phyloP scores from a whole-genome alignment of 2,329 filamentous ascomycete species.

The Penicillium sp. region DNA sequence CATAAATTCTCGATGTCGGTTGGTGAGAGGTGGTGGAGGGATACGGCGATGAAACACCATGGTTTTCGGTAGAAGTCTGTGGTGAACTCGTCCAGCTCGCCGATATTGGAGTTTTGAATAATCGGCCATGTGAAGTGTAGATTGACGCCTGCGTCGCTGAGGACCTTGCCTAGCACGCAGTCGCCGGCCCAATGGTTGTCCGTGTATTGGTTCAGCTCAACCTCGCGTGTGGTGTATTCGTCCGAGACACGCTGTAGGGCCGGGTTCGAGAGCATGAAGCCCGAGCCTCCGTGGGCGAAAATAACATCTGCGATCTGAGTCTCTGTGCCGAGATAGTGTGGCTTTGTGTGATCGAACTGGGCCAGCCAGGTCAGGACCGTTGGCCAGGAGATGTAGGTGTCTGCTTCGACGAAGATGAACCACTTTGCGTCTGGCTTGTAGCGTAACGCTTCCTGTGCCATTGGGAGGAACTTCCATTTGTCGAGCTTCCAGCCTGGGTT shows the following conservation, averaged over 20 bases:
- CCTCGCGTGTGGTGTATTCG: conserved; percentile 42
- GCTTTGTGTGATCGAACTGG: conserved; percentile 48
- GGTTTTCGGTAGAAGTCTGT: conserved; percentile 40
- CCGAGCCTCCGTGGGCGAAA: conserved; percentile 55
- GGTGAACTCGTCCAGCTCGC: conserved; percentile 46
- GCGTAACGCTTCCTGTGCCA: conserved; percentile 51
- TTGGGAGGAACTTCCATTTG: conserved; percentile 59
- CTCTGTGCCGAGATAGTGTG: conserved; percentile 55
- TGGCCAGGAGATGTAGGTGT: conserved; percentile 57
- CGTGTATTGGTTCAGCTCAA: conserved; percentile 48
- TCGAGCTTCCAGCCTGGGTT: conserved; percentile 53
- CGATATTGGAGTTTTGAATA: conserved; percentile 43
- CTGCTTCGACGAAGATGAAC: conserved; percentile 60
- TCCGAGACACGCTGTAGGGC: conserved; percentile 48
- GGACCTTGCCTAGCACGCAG: conserved; percentile 49
- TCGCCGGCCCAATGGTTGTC: conserved; percentile 51
- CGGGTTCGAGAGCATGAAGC: conserved; percentile 52
- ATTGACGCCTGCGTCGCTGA: conserved; percentile 47
- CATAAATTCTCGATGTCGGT: conserved; percentile 45
- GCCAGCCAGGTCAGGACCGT: conserved; percentile 55
- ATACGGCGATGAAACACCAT: conserved; percentile 52
- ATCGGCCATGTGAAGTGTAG: conserved; percentile 51
- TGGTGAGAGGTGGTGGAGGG: conserved; percentile 51
- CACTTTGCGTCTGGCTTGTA: conserved; percentile 52
- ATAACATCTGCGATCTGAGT: conserved; percentile 51